Evolutionary conservation across 371 early-diverging fungal genomes (phyloP), one percentile per base, ranked within the genome.

Genomic region (Lichtheimia ornata): DNA sequence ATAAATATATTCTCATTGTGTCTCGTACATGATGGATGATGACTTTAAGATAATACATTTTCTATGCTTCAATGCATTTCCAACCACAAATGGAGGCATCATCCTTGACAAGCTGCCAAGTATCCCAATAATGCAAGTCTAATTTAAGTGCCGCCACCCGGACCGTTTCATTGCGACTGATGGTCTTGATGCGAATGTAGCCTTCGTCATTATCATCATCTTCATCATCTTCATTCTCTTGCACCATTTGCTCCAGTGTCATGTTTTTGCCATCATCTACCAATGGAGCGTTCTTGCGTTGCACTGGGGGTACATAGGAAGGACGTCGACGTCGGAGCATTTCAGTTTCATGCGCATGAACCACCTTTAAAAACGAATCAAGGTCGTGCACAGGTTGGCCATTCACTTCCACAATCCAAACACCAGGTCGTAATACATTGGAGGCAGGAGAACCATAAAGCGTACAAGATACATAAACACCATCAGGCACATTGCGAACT

Each of bases 381-480:
- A 86, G 56, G 43, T 78, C 70, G 4, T 62, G 56, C 4, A 82
- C 79, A 1, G 78, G 73, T 13, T 72, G 67, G 9, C 83, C 86
- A 53, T 83, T 73, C 18, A 86, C 71, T 54, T 86, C 84, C 11
- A 82, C 77, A 43, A 86, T 85, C 85, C 74, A 74, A 12, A 74
- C 71, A 25, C 71, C 71, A 1, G 74, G 74, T 20, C 71, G 70
- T 2, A 74, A 59, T 9, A 66, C 68, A 58, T 85, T 85, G 11
- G 67, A 85, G 3, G 85, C 84, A 0, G 93, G 93, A 0, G 86
- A 84, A 5, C 93, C 93, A 53, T 86, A 84, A 22, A 84, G 72
- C 14, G 85, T 74, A 75, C 76, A 79, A 62, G 87, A 76, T 7
- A 94, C 87, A 72, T 95, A 96, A 40, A 94, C 89, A 6, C 81